Conservation (phyloP, 2,329 filamentous ascomycete genomes). For the Metarhizium guizhouense region DNA sequence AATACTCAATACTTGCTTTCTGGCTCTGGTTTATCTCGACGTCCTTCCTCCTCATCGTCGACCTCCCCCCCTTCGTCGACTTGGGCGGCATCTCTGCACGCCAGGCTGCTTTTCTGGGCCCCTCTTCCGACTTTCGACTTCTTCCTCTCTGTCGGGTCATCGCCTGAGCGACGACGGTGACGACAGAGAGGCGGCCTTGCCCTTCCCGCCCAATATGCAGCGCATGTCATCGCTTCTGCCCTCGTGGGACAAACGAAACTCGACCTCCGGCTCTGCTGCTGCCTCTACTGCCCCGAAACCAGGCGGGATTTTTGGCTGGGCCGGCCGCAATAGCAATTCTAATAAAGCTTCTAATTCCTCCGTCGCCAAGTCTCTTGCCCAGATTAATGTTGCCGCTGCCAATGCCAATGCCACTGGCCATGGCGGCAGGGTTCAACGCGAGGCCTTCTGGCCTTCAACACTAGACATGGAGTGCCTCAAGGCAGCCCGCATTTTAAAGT, state of each 20-base stretch:
- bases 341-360: conserved; percentile 7
- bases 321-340: conserved; percentile 34
- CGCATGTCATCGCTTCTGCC: conserved; percentile 34
- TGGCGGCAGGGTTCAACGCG: conserved; percentile 29
- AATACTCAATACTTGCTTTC: not conserved
- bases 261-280: conserved; percentile 19
- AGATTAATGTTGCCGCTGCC: conserved; percentile 25
- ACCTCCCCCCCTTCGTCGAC: not conserved
- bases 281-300: conserved; percentile 9
- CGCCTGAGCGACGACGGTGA: conserved; percentile 23
- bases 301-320: conserved; percentile 33
- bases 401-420: conserved; percentile 22
- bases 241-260: conserved; percentile 36
- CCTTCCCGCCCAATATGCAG: conserved; percentile 26
- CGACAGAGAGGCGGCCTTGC: conserved; percentile 23
- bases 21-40: not conserved
- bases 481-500: conserved; percentile 78
- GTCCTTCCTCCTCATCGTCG: not conserved
- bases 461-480: conserved; percentile 88
- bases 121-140: conserved; percentile 12
- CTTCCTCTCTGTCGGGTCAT: conserved; percentile 22
- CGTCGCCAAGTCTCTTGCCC: conserved; percentile 16
- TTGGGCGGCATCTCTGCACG: conserved; percentile 3
- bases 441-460: conserved; percentile 78
- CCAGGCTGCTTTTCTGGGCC: conserved; percentile 9